Conservation (phyloP, 495 filamentous ascomycete species). For the Hyaloscypha hepaticicola region DNA sequence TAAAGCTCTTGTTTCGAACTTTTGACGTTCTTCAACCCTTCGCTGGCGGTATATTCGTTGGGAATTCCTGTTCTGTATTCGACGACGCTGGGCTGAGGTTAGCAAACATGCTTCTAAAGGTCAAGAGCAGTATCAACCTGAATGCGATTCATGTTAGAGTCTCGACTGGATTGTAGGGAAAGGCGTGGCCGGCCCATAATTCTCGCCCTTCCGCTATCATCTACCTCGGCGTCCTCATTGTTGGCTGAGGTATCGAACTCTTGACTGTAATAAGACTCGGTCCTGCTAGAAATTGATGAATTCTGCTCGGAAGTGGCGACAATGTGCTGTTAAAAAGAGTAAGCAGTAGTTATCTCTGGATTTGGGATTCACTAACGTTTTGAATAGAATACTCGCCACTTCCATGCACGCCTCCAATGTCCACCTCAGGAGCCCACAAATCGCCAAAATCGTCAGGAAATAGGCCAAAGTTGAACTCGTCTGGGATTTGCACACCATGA, state of each 20-base stretch:
- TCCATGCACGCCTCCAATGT: not conserved
- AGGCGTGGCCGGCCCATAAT: constrained; percentile 3
- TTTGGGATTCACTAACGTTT: not conserved
- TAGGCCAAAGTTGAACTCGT: not conserved
- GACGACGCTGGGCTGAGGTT: constrained; percentile 2
- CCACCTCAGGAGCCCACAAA: not conserved
- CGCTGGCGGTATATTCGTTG: constrained; percentile 17
- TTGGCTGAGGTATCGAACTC: not conserved
- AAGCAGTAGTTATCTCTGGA: not conserved
- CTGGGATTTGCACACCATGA: not conserved
- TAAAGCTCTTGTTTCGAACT: constrained; percentile 11
- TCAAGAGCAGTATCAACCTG: not conserved
- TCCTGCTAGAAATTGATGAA: not conserved
- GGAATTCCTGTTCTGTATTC: constrained; percentile 22
- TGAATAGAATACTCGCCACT: not conserved
- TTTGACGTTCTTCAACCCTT: constrained; percentile 11
- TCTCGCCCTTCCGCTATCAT: not conserved
- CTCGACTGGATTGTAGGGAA: not conserved
- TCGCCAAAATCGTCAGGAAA: not conserved
- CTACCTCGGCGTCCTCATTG: not conserved
- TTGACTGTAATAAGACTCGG: not conserved
- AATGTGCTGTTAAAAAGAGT: not conserved
- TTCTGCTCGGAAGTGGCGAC: not conserved
- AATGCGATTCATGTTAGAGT: constrained; percentile 16
- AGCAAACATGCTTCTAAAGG: not conserved